Percentiles rank a stretch among this genome's conserved stretches.
phyloP scores from a whole-genome alignment of 441 rosid species.

The Gossypium davidsonii region DNA sequence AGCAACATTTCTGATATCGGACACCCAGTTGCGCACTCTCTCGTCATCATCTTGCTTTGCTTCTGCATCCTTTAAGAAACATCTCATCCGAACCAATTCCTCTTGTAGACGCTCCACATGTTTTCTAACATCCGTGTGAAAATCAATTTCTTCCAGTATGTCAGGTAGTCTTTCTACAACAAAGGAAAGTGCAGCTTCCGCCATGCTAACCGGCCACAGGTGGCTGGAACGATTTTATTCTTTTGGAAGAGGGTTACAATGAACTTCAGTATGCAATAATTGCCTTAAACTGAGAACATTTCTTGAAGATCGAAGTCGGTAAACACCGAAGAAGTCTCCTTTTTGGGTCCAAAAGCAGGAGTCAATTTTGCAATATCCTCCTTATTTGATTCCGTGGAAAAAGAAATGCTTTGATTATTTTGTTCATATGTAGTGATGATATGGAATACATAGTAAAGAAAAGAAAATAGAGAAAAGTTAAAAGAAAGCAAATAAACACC shows the following conservation, averaged over 20 bases:
- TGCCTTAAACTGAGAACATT: background rate
- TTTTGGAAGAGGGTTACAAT: background rate
- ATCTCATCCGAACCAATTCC: slow-evolving; percentile 16
- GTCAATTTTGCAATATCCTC: background rate
- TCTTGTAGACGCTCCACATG: slow-evolving; percentile 6
- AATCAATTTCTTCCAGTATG: slow-evolving; percentile 11
- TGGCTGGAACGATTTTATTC: background rate
- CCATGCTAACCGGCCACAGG: background rate
- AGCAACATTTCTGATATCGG: slow-evolving; percentile 17
- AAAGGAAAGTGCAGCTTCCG: slow-evolving; percentile 14
- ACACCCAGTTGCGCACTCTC: slow-evolving; percentile 10
- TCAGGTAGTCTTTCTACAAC: background rate
- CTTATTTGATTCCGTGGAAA: too few relatives aligned
- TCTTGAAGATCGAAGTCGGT: background rate
- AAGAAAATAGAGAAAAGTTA: too few relatives aligned
- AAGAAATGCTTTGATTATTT: too few relatives aligned
- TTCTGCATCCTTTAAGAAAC: slow-evolving; percentile 24
- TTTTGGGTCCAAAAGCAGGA: background rate
- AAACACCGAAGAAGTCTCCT: background rate
- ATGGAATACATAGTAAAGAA: too few relatives aligned
- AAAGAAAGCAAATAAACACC: too few relatives aligned
- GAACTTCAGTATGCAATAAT: background rate
- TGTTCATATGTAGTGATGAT: too few relatives aligned
- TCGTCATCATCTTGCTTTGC: slow-evolving; percentile 14
- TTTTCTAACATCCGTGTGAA: slow-evolving; percentile 1